Percentiles rank a stretch among this genome's conserved stretches.
phyloP scores from a whole-genome alignment of 192 early-diverging fungal species.

The Geranomyces michiganensis region DNA sequence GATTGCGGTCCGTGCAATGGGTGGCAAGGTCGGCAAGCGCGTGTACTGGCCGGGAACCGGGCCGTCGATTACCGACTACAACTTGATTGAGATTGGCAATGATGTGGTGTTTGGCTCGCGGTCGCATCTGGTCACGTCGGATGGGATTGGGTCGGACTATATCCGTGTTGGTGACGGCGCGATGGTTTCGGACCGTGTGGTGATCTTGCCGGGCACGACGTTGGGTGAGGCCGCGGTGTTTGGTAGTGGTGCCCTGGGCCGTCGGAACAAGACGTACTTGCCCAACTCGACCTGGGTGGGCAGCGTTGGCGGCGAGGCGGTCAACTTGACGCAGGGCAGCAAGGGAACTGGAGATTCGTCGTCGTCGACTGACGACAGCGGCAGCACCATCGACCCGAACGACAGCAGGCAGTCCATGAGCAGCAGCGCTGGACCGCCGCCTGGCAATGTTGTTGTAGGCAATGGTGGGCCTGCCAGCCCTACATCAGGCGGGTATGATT shows the following conservation, averaged over 20 bases:
- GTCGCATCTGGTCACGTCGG: conserved; percentile 38
- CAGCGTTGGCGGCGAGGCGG: conserved; percentile 40
- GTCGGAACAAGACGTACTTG: conserved; percentile 31
- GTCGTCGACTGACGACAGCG: no score
- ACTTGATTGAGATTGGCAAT: conserved; percentile 47
- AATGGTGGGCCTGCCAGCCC: no score
- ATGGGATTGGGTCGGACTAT: conserved; percentile 33
- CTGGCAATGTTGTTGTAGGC: no score
- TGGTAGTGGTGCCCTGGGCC: conserved; percentile 46
- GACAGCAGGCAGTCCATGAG: no score
- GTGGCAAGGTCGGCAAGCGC: conserved; percentile 48
- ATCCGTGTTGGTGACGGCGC: conserved; percentile 43
- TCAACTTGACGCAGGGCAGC: not conserved
- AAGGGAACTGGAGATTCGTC: conserved; percentile 31
- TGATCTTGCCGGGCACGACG: conserved; percentile 46
- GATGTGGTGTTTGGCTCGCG: conserved; percentile 55
- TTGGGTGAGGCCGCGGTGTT: conserved; percentile 45
- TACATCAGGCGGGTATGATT: no score
- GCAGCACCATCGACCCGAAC: no score
- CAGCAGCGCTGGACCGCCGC: no score
- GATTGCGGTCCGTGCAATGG: conserved; percentile 43
- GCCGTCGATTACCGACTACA: conserved; percentile 42
- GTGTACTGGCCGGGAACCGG: conserved; percentile 54
- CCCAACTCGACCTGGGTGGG: conserved; percentile 46
- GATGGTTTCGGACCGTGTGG: conserved; percentile 40